A percentile compares a stretch with the other conserved stretches of the same genome.
Evolutionary conservation across 1,284 basidiomycete genomes (phyloP).

Genomic region (Grifola frondosa): DNA sequence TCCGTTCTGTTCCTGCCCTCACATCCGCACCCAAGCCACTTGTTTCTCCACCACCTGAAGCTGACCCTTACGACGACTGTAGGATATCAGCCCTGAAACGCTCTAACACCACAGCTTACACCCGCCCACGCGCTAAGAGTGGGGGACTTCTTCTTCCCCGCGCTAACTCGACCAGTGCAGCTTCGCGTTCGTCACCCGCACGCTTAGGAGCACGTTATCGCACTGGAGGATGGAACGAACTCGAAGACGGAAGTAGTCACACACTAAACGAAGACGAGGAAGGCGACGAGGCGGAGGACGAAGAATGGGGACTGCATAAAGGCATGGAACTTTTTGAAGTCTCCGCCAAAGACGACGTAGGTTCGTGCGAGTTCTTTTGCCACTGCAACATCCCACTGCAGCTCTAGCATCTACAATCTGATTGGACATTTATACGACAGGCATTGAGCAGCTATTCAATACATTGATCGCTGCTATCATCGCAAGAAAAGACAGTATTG

Average conservation of each 20-base stretch:
- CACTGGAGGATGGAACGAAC: constrained; percentile 51
- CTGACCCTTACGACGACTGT: constrained; percentile 26
- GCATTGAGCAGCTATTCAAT: constrained; percentile 74
- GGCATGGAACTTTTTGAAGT: constrained; percentile 85
- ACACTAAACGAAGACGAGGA: constrained; percentile 65
- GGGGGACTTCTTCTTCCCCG: constrained; percentile 32
- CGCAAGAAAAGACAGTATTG: constrained; percentile 71
- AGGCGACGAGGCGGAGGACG: constrained; percentile 50
- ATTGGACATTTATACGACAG: constrained; percentile 36
- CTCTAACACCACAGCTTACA: constrained; percentile 32
- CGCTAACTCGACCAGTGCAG: constrained; percentile 27
- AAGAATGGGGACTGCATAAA: constrained; percentile 75
- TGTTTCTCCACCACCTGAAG: constrained; percentile 25
- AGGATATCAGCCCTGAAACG: constrained; percentile 32
- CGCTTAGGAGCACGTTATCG: constrained; percentile 53
- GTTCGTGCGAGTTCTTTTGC: constrained; percentile 42
- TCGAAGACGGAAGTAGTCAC: constrained; percentile 59
- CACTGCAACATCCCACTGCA: no score
- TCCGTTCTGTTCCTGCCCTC: constrained; percentile 46
- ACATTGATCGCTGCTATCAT: constrained; percentile 78
- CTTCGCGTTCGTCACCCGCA: constrained; percentile 34
- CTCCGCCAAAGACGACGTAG: constrained; percentile 79
- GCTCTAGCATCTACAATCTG: no score
- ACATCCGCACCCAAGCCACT: constrained; percentile 22
- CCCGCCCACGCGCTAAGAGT: constrained; percentile 33